phyloP scores from a whole-genome alignment of 2,329 filamentous ascomycete species.

The Colletotrichum melonis region DNA sequence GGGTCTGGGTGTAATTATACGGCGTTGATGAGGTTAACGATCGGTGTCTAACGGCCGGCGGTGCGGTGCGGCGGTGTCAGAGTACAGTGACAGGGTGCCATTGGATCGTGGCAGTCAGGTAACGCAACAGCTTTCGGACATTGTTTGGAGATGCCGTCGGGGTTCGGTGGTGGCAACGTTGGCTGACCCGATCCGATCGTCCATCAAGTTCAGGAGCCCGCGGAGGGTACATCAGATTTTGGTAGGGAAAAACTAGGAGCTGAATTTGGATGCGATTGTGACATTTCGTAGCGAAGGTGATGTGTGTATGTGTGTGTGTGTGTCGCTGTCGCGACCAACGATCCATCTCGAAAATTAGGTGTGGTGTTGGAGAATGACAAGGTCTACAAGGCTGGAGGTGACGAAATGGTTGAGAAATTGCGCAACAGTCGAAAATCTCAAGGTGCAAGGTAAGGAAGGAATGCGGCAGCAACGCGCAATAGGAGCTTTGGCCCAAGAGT shows the following conservation, averaged over 20 bases:
- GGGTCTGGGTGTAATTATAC: constrained; percentile 28
- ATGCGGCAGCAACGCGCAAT: neutral
- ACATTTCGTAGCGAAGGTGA: neutral
- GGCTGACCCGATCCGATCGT: constrained; percentile 18
- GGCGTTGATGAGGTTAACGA: constrained; percentile 2
- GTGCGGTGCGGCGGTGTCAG: constrained; percentile 19
- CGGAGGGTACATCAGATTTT: neutral
- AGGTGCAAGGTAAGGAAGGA: neutral
- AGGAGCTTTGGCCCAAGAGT: constrained; percentile 16
- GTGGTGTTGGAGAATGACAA: neutral
- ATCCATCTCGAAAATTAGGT: neutral
- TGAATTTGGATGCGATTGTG: neutral
- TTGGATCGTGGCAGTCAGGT: neutral
- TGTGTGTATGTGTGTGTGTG: neutral
- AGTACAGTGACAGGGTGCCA: neutral
- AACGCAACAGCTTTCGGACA: constrained; percentile 23
- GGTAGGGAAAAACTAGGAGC: neutral
- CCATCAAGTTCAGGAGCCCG: neutral
- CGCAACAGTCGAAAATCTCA: neutral
- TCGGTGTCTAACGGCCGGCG: constrained; percentile 23
- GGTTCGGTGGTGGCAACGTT: constrained; percentile 31
- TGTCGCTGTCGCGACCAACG: neutral
- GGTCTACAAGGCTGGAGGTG: neutral
- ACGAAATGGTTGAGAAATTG: constrained; percentile 1
- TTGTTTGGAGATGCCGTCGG: constrained; percentile 31